phyloP scores from a whole-genome alignment of 1,284 basidiomycete genomes.

The Cronartium quercuum region DNA sequence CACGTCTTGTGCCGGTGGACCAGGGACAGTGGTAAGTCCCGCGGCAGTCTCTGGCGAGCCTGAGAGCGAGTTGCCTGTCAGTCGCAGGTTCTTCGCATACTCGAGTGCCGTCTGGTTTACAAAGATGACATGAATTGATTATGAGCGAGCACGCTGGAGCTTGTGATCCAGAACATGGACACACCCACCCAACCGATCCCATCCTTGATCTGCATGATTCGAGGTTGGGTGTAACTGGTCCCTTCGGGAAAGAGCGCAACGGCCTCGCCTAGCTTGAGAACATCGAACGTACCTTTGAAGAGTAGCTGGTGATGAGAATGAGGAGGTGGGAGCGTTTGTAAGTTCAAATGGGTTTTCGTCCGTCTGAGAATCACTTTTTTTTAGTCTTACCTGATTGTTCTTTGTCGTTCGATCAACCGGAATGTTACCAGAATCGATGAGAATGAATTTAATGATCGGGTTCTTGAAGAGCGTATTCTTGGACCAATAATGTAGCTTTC shows the following conservation, averaged over 20 bases:
- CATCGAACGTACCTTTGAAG: slow-evolving; percentile 38
- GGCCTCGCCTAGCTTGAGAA: slow-evolving; percentile 38
- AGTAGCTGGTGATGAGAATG: slow-evolving; percentile 2
- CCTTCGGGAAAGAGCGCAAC: slow-evolving; percentile 35
- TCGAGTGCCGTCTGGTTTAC: slow-evolving; percentile 24
- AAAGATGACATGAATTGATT: neutral
- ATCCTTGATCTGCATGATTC: slow-evolving; percentile 32
- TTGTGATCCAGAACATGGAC: neutral
- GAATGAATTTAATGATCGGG: slow-evolving; percentile 22
- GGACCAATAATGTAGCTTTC: slow-evolving; percentile 34
- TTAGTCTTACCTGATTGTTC: slow-evolving; percentile 24
- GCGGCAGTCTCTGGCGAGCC: slow-evolving; percentile 2
- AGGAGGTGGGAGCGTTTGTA: neutral
- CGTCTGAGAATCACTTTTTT: neutral
- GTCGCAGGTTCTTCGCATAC: slow-evolving; percentile 31
- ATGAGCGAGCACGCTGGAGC: neutral
- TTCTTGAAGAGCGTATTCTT: slow-evolving; percentile 37
- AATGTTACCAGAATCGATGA: slow-evolving; percentile 35
- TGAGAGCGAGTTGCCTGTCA: slow-evolving; percentile 21
- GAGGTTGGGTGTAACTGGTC: slow-evolving; percentile 29
- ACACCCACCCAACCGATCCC: slow-evolving; percentile 32
- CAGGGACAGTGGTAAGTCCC: neutral
- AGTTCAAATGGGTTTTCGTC: neutral
- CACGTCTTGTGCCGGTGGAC: slow-evolving; percentile 9
- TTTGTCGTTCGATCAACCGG: slow-evolving; percentile 31